These are phyloP conservation scores for Leptomonas pyrrhocoris DNA, from an alignment of 208 protist genomes.

Conservation along the genomic window DNA sequence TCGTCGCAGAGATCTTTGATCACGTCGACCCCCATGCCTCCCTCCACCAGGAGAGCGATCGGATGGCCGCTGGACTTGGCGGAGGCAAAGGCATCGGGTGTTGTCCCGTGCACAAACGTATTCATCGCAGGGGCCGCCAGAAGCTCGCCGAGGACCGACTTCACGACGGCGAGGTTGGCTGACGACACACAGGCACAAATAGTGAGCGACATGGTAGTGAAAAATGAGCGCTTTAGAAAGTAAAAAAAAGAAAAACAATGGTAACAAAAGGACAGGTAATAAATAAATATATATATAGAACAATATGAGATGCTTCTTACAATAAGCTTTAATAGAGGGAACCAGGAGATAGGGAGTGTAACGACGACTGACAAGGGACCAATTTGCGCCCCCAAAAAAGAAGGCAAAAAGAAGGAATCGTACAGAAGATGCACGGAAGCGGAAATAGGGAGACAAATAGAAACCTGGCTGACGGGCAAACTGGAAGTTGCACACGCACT, in stretches of 20 bases:
- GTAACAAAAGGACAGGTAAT: no score
- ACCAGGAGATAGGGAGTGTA: no score
- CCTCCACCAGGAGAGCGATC: slow-evolving; percentile 24
- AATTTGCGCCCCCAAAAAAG: no score
- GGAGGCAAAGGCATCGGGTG: slow-evolving; percentile 31
- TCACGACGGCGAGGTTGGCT: slow-evolving; percentile 12
- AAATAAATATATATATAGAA: no score
- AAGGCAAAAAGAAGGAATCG: no score
- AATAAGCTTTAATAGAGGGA: no score
- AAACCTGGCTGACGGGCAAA: no score
- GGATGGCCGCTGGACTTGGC: slow-evolving; percentile 33
- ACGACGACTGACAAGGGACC: no score
- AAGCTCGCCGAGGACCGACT: slow-evolving; percentile 20
- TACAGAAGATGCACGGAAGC: no score
- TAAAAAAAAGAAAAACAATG: neutral
- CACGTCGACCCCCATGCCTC: slow-evolving; percentile 30
- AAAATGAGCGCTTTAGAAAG: neutral
- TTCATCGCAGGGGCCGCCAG: slow-evolving; percentile 14
- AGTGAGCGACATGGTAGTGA: slow-evolving; percentile 32
- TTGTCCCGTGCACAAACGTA: slow-evolving; percentile 33
- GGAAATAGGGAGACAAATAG: no score
- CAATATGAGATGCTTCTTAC: no score
- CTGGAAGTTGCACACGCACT: no score
- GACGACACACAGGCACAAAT: slow-evolving; percentile 33
- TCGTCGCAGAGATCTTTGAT: slow-evolving; percentile 78